Evolutionary conservation across 352 stramenopile genomes (phyloP).

Genomic region (Peronospora destructor): DNA sequence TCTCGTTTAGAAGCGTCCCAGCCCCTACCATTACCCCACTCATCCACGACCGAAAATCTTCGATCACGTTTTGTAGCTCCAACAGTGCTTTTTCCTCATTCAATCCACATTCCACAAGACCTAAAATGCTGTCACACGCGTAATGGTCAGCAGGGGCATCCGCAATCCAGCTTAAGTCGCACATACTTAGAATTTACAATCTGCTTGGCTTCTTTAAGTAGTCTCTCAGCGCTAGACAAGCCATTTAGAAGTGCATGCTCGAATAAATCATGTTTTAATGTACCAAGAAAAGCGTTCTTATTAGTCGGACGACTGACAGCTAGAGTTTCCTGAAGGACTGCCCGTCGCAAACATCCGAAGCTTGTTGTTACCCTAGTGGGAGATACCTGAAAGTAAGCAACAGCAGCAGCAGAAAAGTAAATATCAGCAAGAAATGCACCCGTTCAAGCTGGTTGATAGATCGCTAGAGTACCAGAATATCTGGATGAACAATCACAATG

Average conservation of each 20-base stretch:
- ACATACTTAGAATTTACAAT: conserved; percentile 61
- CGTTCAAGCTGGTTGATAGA: neutral
- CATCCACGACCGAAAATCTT: conserved; percentile 56
- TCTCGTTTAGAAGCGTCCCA: conserved; percentile 37
- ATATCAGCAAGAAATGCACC: conserved; percentile 4
- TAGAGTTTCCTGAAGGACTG: conserved; percentile 60
- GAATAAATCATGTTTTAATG: conserved; percentile 81
- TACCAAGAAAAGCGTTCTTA: conserved; percentile 62
- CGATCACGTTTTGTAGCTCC: conserved; percentile 49
- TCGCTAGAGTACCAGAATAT: conserved; percentile 50
- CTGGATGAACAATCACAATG: conserved; percentile 62
- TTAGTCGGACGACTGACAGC: conserved; percentile 52
- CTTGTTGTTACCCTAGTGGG: conserved; percentile 76
- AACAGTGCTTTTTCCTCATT: conserved; percentile 47
- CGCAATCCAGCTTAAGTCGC: neutral
- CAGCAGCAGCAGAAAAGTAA: neutral
- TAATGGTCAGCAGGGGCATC: conserved; percentile 5
- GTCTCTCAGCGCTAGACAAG: conserved; percentile 23
- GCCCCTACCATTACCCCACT: conserved; percentile 16
- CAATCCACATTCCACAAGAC: conserved; percentile 59
- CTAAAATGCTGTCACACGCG: conserved; percentile 42
- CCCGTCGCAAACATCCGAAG: conserved; percentile 60
- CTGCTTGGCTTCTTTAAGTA: conserved; percentile 35
- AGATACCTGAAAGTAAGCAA: conserved; percentile 43
- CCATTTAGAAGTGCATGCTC: conserved; percentile 44